These are phyloP conservation scores for Seiridium unicorne DNA, from an alignment of 2,329 filamentous ascomycete species.

Conservation along the genomic window DNA sequence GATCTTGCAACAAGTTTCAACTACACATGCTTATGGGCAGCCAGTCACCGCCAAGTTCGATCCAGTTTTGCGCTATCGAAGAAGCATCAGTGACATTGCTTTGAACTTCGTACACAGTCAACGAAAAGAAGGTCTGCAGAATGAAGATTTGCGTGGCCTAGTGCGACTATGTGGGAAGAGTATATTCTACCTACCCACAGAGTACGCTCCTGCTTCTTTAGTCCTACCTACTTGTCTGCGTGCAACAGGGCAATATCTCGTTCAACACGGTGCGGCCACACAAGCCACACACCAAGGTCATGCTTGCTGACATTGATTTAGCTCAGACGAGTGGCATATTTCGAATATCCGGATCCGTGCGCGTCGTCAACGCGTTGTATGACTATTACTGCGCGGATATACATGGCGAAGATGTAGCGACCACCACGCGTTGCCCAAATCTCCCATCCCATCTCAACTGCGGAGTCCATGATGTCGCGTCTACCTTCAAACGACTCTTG, in stretches of 20 bases:
- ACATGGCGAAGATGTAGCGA: constrained; percentile 48
- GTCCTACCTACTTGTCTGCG: constrained; percentile 65
- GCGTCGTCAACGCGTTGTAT: constrained; percentile 56
- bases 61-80: constrained; percentile 37
- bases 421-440: constrained; percentile 57
- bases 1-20: constrained; percentile 32
- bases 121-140: constrained; percentile 44
- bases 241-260: constrained; percentile 63
- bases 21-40: constrained; percentile 21
- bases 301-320: constrained; percentile 21
- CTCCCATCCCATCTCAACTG: constrained; percentile 60
- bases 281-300: no score
- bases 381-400: constrained; percentile 60
- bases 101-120: constrained; percentile 40
- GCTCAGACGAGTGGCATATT: constrained; percentile 58
- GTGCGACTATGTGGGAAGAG: constrained; percentile 63
- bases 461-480: constrained; percentile 64
- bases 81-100: constrained; percentile 56
- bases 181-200: constrained; percentile 56
- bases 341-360: constrained; percentile 58
- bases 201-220: constrained; percentile 56
- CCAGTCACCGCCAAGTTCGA: constrained; percentile 23
- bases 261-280: constrained; percentile 49
- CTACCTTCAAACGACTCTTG: constrained; percentile 65
- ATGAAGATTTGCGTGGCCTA: constrained; percentile 55